Base-by-base conservation (phyloP, 192 early-diverging fungal genomes). In the Podila minutissima region DNA sequence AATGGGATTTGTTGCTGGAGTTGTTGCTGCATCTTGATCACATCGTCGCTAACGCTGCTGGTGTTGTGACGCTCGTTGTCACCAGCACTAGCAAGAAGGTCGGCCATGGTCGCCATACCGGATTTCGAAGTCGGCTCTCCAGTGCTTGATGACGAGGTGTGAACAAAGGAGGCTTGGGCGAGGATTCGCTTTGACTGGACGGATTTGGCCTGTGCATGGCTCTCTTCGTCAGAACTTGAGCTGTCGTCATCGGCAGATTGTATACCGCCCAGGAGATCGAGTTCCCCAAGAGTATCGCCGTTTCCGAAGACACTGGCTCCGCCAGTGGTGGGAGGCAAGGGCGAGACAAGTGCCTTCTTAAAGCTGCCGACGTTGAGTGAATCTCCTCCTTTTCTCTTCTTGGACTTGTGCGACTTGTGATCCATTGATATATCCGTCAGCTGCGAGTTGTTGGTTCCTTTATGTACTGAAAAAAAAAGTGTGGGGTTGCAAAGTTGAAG, bases 1-100 rank as follows among this genome's bases (percentile, higher is more conserved):
- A 64, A 28, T 32, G 70, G 70, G 26, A 81, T 73, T 51, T 81
- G 77, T 49, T 81, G 71, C 28, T 73, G 71, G 2, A 81, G 67
- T 13, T 81, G 66, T 26, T 69, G 66, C 20, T 81, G 77, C 77
- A 81, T 73, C 19, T 41, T 55, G 13, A 81, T 24, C n/a, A 81
- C 67, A 32, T 81, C 77, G 1, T 64, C 66, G 35, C 49, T 68
- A 11, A 72, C 64, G 37, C 59, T n/a, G 28, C 29, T 65, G 62
- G 17, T 41, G 55, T 26, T 26, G 31, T 51, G 48, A 11, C 22
- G 64, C 29, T 19, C 19, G 8, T 29, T 19, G 20, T 51, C 67
- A n/a, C 64, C 62, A 13, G 77, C 57, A 20, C 67, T 65, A 3
- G 71, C 77, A 51, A 81, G 32, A n/a, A 81, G 49, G 32, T 69